Percentiles rank a stretch among this genome's conserved stretches.
phyloP scores from a whole-genome alignment of 2,329 filamentous ascomycete genomes.

The Diaporthe longicolla region DNA sequence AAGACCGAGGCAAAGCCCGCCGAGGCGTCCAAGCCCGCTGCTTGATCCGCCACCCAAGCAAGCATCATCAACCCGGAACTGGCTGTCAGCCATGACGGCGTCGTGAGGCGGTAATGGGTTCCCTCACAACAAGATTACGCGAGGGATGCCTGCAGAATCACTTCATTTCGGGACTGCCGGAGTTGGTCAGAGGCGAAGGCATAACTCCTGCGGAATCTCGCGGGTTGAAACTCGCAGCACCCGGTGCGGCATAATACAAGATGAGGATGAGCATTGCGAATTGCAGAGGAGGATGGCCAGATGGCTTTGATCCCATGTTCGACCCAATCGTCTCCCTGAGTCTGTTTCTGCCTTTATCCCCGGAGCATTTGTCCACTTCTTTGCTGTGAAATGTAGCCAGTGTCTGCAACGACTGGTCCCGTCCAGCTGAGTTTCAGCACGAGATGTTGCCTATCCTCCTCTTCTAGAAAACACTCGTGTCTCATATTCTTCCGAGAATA shows the following conservation, averaged over 20 bases:
- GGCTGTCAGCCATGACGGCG: slow-evolving; percentile 29
- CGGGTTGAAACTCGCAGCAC: slow-evolving; percentile 20
- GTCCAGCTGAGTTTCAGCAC: neutral
- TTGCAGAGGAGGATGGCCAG: slow-evolving; percentile 12
- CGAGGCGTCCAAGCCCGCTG: slow-evolving; percentile 58
- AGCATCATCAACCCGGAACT: neutral
- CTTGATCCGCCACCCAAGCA: slow-evolving; percentile 23
- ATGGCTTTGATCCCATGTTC: neutral
- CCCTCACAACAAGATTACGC: neutral
- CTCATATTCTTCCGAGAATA: neutral
- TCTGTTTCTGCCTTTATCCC: neutral
- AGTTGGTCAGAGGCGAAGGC: slow-evolving; percentile 28
- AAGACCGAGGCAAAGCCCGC: slow-evolving; percentile 51
- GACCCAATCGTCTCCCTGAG: neutral
- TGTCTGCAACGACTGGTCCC: neutral
- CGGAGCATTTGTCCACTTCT: neutral
- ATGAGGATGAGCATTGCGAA: slow-evolving; percentile 23
- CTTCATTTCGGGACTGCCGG: slow-evolving; percentile 20
- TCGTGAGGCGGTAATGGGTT: slow-evolving; percentile 28
- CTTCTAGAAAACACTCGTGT: neutral
- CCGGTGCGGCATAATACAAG: slow-evolving; percentile 31
- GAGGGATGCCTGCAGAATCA: slow-evolving; percentile 3
- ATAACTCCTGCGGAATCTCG: slow-evolving; percentile 1
- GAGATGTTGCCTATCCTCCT: neutral
- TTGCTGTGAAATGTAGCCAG: neutral